Evolutionary conservation across 2,329 filamentous ascomycete species (phyloP), one percentile per base, ranked within the genome.

Genomic region (Aspergillus awamori): DNA sequence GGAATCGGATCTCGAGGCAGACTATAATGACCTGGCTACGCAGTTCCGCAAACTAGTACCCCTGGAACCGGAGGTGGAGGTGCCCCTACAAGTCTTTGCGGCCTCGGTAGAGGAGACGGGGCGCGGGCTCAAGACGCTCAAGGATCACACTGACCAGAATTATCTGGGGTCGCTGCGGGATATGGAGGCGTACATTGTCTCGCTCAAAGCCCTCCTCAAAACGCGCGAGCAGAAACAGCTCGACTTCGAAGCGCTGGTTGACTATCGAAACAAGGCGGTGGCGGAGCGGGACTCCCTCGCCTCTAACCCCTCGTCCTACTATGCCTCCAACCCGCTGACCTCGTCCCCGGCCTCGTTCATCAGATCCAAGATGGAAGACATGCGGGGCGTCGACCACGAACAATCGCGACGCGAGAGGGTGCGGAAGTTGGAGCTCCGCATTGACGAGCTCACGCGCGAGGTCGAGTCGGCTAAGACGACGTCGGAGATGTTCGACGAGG

Each of bases 171-270:
- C 90, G 58, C 83, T 99, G 57, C 88, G 93, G 54, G 95, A 99
- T 79, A 97, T 98, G 93, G 91, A 96, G 70, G 90, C 93, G 26
- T 99, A 98, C 78, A 94, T 93, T 66, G 81, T 86, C n/a, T 90
- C 93, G 0, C 82, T 98, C 51, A 96, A 96, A 77, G 84, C 87
- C 24, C 87, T 99, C 5, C 87, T 99, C 65, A 96, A 96, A 76
- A 92, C 92, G 1, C 89, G 95, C 38, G 95, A 99, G 80, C 93
- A 96, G 80, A 99, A 99, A 76, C 95, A 99, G 76, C 89, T 99
- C 60, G 95, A 99, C 80, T 97, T 94, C 72, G 95, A 99, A 79
- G 93, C 92, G 66, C 84, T 99, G 36, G 96, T 93, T 28, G 94
- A 98, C 74, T 98, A 98, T 77, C 90, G 97, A 57, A 91, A 91